A percentile compares a stretch with the other conserved stretches of the same genome.
Conservation (phyloP, 306 rosid species). For the Dryas octopetala region DNA sequence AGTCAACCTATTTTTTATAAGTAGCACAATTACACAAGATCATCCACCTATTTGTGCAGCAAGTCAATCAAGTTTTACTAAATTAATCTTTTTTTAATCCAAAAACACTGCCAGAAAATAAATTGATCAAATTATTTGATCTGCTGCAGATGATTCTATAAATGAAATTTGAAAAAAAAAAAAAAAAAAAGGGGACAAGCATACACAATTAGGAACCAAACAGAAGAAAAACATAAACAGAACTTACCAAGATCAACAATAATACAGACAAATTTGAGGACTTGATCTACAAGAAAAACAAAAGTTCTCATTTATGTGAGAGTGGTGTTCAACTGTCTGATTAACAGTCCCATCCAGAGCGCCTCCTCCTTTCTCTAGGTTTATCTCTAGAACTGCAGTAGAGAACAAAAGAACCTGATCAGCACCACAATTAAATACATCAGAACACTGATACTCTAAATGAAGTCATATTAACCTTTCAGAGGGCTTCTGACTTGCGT, state of each 20-base stretch:
- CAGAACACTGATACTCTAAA: slow-evolving; percentile 8
- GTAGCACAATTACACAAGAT: background rate
- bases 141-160: background rate
- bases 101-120: background rate
- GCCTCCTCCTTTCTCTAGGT: slow-evolving; percentile 80
- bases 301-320: slow-evolving; percentile 24
- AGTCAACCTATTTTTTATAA: background rate
- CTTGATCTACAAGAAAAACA: slow-evolving; percentile 21
- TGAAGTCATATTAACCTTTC: slow-evolving; percentile 53
- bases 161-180: background rate
- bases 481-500: slow-evolving; percentile 42
- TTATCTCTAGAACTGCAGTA: slow-evolving; percentile 61
- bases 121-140: background rate
- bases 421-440: slow-evolving; percentile 21
- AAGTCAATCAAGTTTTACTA: background rate
- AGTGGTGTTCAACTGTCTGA: slow-evolving; percentile 24
- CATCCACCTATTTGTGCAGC: background rate
- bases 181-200: background rate
- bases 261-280: slow-evolving; percentile 39
- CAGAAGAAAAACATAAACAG: background rate
- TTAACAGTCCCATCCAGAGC: slow-evolving; percentile 91
- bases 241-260: slow-evolving; percentile 23
- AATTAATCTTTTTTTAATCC: background rate
- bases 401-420: slow-evolving; percentile 33
- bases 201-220: slow-evolving; percentile 13